Evolutionary conservation across 768 basidiomycete species (phyloP).

Genomic region (Nevesoporus exiguus): DNA sequence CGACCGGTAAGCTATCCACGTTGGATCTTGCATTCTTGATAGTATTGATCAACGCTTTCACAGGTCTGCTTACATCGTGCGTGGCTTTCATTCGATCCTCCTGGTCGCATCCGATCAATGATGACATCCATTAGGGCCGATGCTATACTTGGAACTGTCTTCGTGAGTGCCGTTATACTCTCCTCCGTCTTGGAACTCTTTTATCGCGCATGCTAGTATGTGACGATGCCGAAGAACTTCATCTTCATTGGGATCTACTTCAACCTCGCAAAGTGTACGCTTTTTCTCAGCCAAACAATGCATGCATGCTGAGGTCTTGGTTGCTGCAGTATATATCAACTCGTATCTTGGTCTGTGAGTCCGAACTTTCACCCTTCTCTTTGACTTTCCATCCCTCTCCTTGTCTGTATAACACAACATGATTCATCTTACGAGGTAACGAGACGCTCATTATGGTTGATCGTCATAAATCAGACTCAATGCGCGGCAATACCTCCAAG

Average conservation of each 20-base stretch:
- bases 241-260: slow-evolving; percentile 53
- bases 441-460: neutral
- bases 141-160: slow-evolving; percentile 41
- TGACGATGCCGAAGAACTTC: slow-evolving; percentile 49
- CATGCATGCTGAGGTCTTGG: neutral
- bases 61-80: slow-evolving; percentile 38
- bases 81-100: slow-evolving; percentile 13
- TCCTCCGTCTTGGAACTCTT: neutral
- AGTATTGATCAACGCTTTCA: slow-evolving; percentile 19
- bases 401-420: neutral
- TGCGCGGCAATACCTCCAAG: slow-evolving; percentile 37
- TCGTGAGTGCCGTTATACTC: slow-evolving; percentile 24
- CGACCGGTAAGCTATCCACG: slow-evolving; percentile 41
- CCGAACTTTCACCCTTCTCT: neutral
- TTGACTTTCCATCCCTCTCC: neutral
- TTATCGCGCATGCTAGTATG: slow-evolving; percentile 28
- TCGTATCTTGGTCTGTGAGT: slow-evolving; percentile 47
- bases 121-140: slow-evolving; percentile 36
- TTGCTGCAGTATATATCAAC: slow-evolving; percentile 46
- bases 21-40: slow-evolving; percentile 13
- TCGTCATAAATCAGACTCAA: slow-evolving; percentile 37
- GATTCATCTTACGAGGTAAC: neutral
- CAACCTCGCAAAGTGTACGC: slow-evolving; percentile 49
- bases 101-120: neutral
- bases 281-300: neutral